phyloP scores from a whole-genome alignment of 768 basidiomycete genomes.

The Rhodotorula diobovata region DNA sequence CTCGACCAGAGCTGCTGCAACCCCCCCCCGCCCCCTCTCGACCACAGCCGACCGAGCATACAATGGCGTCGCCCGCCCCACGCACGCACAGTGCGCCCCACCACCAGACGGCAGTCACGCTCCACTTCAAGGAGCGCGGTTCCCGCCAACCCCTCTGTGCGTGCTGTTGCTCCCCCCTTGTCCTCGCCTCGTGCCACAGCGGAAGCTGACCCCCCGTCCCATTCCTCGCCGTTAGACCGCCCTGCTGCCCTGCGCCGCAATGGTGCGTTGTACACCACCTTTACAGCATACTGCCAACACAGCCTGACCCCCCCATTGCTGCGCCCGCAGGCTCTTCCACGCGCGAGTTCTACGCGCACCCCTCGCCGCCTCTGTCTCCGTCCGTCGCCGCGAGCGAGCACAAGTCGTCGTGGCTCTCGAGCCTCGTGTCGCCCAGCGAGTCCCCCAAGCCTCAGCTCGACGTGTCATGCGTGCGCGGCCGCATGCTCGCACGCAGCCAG shows the following conservation, averaged over 20 bases:
- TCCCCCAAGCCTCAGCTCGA: conserved; percentile 11
- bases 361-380: conserved; percentile 24
- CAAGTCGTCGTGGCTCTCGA: conserved; percentile 22
- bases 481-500: conserved; percentile 23
- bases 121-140: conserved; percentile 31
- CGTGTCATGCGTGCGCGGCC: conserved; percentile 7
- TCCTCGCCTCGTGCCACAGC: neutral
- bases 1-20: no score
- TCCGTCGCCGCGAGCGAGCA: conserved; percentile 15
- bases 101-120: conserved; percentile 5
- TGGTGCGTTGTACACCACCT: neutral
- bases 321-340: conserved; percentile 1
- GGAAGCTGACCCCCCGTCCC: neutral
- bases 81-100: neutral
- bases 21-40: neutral
- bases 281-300: no score
- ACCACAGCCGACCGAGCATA: neutral
- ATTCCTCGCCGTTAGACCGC: conserved; percentile 17
- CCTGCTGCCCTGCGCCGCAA: conserved; percentile 26
- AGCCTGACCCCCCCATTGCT: neutral
- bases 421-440: conserved; percentile 11
- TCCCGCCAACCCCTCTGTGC: conserved; percentile 19
- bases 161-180: neutral
- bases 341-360: neutral
- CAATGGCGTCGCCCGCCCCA: neutral